Evolutionary conservation across 1,139 yeast genomes (phyloP).

Genomic region (Taiozyma onychis): DNA sequence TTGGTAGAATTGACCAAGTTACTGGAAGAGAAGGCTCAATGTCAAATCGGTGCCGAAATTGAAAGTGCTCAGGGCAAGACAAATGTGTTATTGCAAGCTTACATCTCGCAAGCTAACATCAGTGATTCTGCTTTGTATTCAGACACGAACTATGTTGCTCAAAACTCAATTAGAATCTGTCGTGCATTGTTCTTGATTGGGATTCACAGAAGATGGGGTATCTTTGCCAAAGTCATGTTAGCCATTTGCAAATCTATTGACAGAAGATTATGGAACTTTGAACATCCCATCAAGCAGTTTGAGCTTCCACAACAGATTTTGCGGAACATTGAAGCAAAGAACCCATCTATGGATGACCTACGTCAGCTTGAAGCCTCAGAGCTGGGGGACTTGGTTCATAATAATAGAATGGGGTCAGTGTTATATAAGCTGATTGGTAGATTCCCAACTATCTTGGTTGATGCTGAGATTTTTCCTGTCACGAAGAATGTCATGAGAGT

Average conservation of each 20-base stretch:
- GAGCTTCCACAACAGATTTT: slow-evolving; percentile 66
- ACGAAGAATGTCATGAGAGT: slow-evolving; percentile 83
- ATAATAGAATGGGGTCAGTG: slow-evolving; percentile 62
- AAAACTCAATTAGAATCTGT: slow-evolving; percentile 88
- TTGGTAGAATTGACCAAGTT: slow-evolving; percentile 61
- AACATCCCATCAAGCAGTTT: slow-evolving; percentile 87
- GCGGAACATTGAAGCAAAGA: slow-evolving; percentile 56
- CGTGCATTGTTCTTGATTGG: slow-evolving; percentile 87
- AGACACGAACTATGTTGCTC: slow-evolving; percentile 91
- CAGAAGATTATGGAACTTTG: slow-evolving; percentile 79
- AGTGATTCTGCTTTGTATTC: slow-evolving; percentile 79
- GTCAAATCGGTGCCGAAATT: slow-evolving; percentile 76
- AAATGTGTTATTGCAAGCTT: slow-evolving; percentile 81
- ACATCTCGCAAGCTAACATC: slow-evolving; percentile 67
- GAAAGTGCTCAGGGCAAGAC: slow-evolving; percentile 84
- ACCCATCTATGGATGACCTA: slow-evolving; percentile 63
- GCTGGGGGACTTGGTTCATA: slow-evolving; percentile 86
- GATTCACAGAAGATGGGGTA: slow-evolving; percentile 86
- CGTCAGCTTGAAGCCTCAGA: slow-evolving; percentile 73
- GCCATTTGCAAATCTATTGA: slow-evolving; percentile 85
- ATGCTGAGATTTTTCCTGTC: slow-evolving; percentile 86
- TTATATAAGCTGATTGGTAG: slow-evolving; percentile 57
- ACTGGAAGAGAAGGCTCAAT: slow-evolving; percentile 58
- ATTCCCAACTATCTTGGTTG: slow-evolving; percentile 70
- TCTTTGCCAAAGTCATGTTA: slow-evolving; percentile 65